Evolutionary conservation across 768 basidiomycete genomes (phyloP).

Genomic region (Rubroboletus satanas): DNA sequence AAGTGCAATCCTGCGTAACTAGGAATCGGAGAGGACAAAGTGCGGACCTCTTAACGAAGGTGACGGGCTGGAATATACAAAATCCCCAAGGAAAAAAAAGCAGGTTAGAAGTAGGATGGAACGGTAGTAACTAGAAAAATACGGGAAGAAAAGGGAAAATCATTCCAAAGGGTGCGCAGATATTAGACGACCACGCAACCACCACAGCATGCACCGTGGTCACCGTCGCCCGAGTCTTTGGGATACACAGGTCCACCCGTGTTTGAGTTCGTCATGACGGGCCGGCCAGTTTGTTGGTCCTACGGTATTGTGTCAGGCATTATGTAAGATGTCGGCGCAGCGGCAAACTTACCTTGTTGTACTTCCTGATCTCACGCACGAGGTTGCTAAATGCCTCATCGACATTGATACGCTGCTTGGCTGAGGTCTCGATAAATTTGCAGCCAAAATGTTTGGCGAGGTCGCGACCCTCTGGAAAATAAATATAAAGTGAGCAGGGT

Average conservation of each 20-base stretch:
- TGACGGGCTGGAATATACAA: conserved; percentile 11
- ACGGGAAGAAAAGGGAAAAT: background rate
- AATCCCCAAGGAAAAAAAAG: conserved; percentile 6
- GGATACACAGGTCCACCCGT: conserved; percentile 43
- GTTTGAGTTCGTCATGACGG: conserved; percentile 46
- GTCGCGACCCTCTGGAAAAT: conserved; percentile 83
- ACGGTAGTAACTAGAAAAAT: conserved; percentile 8
- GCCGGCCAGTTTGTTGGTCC: conserved; percentile 79
- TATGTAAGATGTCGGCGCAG: background rate
- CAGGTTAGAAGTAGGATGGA: conserved; percentile 2
- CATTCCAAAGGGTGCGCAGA: background rate
- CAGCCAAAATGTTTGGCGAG: conserved; percentile 93
- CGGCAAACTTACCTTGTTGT: conserved; percentile 69
- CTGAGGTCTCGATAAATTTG: conserved; percentile 94
- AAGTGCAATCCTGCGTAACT: conserved; percentile 13
- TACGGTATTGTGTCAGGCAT: conserved; percentile 26
- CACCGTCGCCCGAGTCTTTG: conserved; percentile 48
- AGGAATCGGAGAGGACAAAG: conserved; percentile 3
- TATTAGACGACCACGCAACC: conserved; percentile 59
- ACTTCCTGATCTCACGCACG: conserved; percentile 89
- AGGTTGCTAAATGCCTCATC: conserved; percentile 93
- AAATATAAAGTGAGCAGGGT: background rate
- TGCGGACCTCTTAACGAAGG: conserved; percentile 3
- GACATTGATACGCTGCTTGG: conserved; percentile 94
- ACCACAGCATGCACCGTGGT: conserved; percentile 58